phyloP scores from a whole-genome alignment of 257 asterid genomes.

The Rehmannia glutinosa region DNA sequence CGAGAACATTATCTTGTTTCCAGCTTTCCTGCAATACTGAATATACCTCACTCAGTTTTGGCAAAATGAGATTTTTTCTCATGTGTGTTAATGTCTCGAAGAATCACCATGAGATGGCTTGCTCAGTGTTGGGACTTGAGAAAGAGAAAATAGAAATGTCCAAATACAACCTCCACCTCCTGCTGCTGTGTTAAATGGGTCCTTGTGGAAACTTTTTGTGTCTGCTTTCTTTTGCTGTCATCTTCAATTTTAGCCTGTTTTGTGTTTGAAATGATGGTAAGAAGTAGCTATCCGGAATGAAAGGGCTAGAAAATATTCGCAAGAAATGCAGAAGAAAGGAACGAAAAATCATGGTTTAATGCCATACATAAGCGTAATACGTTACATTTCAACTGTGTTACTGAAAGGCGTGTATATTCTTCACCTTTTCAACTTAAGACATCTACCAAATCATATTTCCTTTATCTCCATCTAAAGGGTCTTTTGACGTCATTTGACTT shows the following conservation, averaged over 20 bases:
- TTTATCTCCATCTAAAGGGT: neutral
- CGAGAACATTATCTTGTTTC: too few relatives aligned
- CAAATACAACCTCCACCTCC: too few relatives aligned
- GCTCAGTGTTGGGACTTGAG: too few relatives aligned
- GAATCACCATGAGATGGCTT: too few relatives aligned
- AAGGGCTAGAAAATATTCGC: neutral
- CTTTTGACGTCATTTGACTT: neutral
- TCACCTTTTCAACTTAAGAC: neutral
- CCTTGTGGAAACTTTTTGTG: too few relatives aligned
- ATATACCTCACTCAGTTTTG: too few relatives aligned
- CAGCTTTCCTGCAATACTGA: too few relatives aligned
- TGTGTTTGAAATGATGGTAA: slow-evolving; percentile 9
- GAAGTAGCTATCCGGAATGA: neutral
- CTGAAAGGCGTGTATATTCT: neutral
- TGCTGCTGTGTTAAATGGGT: too few relatives aligned
- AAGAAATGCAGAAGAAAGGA: neutral
- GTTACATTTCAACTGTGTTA: neutral
- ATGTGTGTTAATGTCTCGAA: too few relatives aligned
- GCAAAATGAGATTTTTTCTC: too few relatives aligned
- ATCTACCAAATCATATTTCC: neutral
- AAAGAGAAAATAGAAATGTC: too few relatives aligned
- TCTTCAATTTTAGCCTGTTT: neutral
- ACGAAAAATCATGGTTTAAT: too few relatives aligned
- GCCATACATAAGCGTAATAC: slow-evolving; percentile 2
- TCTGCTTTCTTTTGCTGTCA: neutral